These are phyloP conservation scores for Peronospora destructor DNA, from an alignment of 352 stramenopile genomes.

Conservation along the genomic window DNA sequence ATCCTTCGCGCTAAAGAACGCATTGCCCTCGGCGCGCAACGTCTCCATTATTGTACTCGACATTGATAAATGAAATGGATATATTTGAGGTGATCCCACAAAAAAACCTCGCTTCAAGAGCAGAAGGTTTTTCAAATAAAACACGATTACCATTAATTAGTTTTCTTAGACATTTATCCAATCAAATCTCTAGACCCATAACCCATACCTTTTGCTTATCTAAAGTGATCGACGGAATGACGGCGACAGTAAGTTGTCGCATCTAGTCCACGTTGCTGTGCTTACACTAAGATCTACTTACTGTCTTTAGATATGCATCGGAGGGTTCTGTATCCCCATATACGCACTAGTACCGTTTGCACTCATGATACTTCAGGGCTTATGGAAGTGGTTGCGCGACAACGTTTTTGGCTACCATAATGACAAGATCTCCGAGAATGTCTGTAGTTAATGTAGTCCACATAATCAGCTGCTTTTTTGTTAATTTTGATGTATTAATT, in stretches of 20 bases:
- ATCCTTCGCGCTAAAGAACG: constrained; percentile 68
- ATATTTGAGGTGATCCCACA: constrained; percentile 6
- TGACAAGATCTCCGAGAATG: constrained; percentile 41
- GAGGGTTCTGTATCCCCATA: constrained; percentile 66
- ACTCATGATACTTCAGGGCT: constrained; percentile 57
- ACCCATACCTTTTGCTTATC: not conserved
- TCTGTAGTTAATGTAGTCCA: constrained; percentile 8
- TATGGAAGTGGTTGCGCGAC: constrained; percentile 67
- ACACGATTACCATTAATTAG: not conserved
- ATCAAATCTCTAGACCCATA: not conserved
- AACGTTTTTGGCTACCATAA: constrained; percentile 55
- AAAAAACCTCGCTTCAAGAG: not conserved
- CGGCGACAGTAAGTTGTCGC: constrained; percentile 24
- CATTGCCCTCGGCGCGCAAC: constrained; percentile 62
- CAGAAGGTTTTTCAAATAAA: too few species aligned
- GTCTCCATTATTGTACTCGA: constrained; percentile 37
- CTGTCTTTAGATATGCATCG: constrained; percentile 66
- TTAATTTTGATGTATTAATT: not conserved
- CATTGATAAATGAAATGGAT: constrained; percentile 24
- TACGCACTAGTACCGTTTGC: constrained; percentile 69
- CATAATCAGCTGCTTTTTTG: not conserved
- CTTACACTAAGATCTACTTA: not conserved
- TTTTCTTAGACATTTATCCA: not conserved
- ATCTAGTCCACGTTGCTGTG: not conserved
- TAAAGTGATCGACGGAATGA: constrained; percentile 13